Conservation (phyloP, 1,284 basidiomycete species). For the Coniferiporia sulphurascens region DNA sequence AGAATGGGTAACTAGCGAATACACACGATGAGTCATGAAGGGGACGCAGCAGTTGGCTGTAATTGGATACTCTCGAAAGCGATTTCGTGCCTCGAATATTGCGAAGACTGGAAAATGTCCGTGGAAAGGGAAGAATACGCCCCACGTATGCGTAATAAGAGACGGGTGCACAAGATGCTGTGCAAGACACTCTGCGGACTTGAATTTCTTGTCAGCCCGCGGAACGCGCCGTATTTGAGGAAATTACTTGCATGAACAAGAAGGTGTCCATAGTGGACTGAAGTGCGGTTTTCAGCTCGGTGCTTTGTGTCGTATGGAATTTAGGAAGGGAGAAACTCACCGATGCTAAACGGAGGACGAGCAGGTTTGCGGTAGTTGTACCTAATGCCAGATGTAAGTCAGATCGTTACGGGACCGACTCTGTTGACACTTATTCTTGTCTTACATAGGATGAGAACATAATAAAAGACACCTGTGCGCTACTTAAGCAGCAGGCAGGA, state of each 20-base stretch:
- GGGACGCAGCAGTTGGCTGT: background rate
- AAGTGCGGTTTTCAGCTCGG: background rate
- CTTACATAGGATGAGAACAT: slow-evolving; percentile 3
- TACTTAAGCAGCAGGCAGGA: background rate
- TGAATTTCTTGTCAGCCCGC: background rate
- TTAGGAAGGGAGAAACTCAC: background rate
- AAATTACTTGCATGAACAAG: background rate
- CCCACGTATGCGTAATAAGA: slow-evolving; percentile 6
- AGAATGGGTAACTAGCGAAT: background rate
- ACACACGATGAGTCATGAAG: background rate
- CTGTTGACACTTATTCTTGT: background rate
- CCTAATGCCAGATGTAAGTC: background rate
- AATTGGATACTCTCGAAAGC: background rate
- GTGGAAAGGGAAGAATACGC: background rate
- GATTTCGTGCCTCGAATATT: background rate
- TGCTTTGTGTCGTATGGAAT: no score
- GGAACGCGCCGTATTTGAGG: background rate
- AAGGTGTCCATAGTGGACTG: background rate
- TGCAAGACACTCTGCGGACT: slow-evolving; percentile 13
- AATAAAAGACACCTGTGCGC: slow-evolving; percentile 6
- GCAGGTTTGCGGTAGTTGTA: slow-evolving; percentile 2
- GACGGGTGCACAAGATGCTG: slow-evolving; percentile 11
- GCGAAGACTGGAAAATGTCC: background rate
- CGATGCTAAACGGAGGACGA: background rate
- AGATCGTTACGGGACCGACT: background rate